These are phyloP conservation scores for Candida endomychidarum DNA, from an alignment of 805 yeast genomes.

Conservation along the genomic window DNA sequence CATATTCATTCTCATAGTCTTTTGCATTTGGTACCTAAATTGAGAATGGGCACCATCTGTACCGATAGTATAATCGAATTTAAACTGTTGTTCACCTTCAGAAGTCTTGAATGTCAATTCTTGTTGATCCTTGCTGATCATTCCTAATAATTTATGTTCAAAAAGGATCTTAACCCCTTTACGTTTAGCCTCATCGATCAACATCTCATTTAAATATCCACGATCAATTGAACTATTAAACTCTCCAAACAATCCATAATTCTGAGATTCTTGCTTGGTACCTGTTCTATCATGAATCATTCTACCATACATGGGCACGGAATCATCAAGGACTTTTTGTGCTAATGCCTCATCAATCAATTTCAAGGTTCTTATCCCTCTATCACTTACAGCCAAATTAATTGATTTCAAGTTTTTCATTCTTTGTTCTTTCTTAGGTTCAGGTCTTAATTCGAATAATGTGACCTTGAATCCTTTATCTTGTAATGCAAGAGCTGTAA, in stretches of 20 bases:
- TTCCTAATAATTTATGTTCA: constrained; percentile 52
- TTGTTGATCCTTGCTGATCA: constrained; percentile 28
- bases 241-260: constrained; percentile 81
- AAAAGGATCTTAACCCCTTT: constrained; percentile 50
- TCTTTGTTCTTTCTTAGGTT: constrained; percentile 63
- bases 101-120: constrained; percentile 22
- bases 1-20: constrained; percentile 64
- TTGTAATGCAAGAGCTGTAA: constrained; percentile 78
- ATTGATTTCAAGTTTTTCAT: constrained; percentile 52
- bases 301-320: constrained; percentile 85
- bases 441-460: constrained; percentile 68
- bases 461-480: constrained; percentile 71
- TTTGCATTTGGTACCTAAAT: constrained; percentile 67
- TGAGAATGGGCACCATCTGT: constrained; percentile 85
- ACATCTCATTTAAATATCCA: constrained; percentile 58
- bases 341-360: constrained; percentile 62
- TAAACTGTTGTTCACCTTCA: constrained; percentile 19
- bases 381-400: constrained; percentile 81
- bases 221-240: constrained; percentile 85
- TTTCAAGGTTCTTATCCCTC: constrained; percentile 74
- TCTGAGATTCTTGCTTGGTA: constrained; percentile 56
- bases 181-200: constrained; percentile 61
- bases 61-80: constrained; percentile 68
- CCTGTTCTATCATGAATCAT: constrained; percentile 81
- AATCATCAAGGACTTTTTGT: constrained; percentile 50